phyloP scores from a whole-genome alignment of 345 rosid genomes.

The Murraya koenigii region DNA sequence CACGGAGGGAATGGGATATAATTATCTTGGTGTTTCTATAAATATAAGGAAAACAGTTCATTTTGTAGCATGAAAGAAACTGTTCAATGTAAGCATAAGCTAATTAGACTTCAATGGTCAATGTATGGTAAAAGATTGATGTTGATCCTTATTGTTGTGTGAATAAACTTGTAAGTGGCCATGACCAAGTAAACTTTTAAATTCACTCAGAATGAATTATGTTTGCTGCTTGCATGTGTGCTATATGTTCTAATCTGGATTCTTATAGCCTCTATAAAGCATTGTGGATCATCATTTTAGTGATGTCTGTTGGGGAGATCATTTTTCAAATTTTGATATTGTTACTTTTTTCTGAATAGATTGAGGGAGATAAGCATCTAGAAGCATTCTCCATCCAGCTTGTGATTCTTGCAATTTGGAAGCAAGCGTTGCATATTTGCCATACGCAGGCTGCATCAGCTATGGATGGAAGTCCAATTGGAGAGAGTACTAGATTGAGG shows the following conservation, averaged over 20 bases:
- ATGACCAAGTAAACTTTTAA: neutral
- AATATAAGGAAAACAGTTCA: neutral
- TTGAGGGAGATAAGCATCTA: slow-evolving; percentile 44
- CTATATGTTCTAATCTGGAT: slow-evolving; percentile 2
- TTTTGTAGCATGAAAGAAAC: neutral
- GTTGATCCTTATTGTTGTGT: neutral
- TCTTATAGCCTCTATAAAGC: neutral
- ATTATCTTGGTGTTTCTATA: neutral
- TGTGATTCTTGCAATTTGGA: slow-evolving; percentile 94
- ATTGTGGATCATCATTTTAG: slow-evolving; percentile 1
- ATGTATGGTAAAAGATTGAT: neutral
- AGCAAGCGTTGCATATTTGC: slow-evolving; percentile 88
- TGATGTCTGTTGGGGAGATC: neutral
- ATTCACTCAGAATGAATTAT: neutral
- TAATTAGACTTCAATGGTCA: neutral
- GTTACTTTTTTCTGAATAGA: slow-evolving; percentile 39
- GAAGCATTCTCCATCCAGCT: slow-evolving; percentile 94
- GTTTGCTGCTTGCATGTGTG: slow-evolving; percentile 7
- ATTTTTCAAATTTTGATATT: slow-evolving; percentile 8
- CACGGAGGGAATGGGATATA: neutral
- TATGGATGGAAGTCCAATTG: slow-evolving; percentile 76
- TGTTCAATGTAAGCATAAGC: neutral
- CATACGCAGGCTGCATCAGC: slow-evolving; percentile 93
- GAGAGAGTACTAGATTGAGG: slow-evolving; percentile 46
- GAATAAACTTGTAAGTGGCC: neutral